Evolutionary conservation across 352 stramenopile genomes (phyloP), one percentile per base, ranked within the genome.

Genomic region (Phytophthora ohioensis): DNA sequence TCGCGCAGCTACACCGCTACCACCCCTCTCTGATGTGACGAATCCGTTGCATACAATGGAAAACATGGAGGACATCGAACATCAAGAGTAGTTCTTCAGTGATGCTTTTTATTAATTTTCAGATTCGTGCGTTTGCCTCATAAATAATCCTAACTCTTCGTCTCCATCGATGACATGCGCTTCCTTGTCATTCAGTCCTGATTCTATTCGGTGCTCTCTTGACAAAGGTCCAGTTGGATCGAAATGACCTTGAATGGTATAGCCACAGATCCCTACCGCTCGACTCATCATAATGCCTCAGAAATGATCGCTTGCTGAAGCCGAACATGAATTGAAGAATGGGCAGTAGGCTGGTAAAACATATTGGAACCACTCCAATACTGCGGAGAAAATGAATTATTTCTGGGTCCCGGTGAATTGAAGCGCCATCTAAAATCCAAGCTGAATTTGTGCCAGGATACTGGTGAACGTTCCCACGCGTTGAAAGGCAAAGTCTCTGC

Each of bases 221-320:
- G 53, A 59, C 17, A 52, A 3, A 21, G 41, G 41, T 17, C 41
- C 41, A 4, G 41, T 47, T 4, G 41, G 2, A 17, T 47, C 41
- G 41, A 47, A 17, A 17, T 21, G 15, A 4, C 41, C 41, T 47
- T 47, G 41, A 47, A 47, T 21, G 41, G 41, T 21, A 17, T 17
- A 17, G 17, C 17, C 17, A 6, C 10, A 47, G 41, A 11, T 47
- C 41, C 5, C 41, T 13, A 4, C 41, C 48, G 21, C 38, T 62
- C 5, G 35, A 57, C 36, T 64, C 58, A 27, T 48, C 21, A 32
- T 70, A 74, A 60, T 68, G 48, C 17, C 17, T 17, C 17, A 17
- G 17, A 17, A 17, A 17, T 17, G 17, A 17, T 17, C 17, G 17
- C 17, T 17, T 17, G 17, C 17, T 17, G 17, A 17, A 17, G 17